phyloP scores from a whole-genome alignment of 257 asterid genomes.

The Schizonepeta tenuifolia region DNA sequence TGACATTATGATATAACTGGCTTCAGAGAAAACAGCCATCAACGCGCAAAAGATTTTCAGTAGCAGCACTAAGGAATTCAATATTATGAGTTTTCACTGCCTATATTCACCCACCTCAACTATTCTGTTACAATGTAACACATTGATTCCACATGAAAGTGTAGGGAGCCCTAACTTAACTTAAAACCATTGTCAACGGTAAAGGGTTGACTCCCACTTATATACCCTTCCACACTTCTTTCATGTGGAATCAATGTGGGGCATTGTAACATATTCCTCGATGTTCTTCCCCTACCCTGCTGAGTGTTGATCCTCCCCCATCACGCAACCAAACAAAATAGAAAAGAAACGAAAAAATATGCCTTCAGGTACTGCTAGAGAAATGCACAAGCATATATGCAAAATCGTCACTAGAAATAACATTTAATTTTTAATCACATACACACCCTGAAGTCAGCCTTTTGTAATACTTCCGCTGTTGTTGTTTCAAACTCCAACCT shows the following conservation, averaged over 20 bases:
- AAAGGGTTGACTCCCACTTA: no score
- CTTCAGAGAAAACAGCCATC: neutral
- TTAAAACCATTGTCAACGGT: no score
- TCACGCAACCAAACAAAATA: neutral
- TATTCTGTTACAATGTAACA: no score
- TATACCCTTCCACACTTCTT: no score
- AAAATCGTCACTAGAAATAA: constrained; percentile 4
- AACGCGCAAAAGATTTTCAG: neutral
- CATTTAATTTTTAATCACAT: constrained; percentile 3
- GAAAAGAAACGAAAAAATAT: neutral
- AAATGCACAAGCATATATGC: constrained; percentile 11
- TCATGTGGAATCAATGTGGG: no score
- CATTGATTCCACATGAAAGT: no score
- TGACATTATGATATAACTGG: neutral
- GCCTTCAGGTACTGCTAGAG: neutral
- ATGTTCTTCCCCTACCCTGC: neutral
- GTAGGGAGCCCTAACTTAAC: no score
- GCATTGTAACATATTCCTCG: no score
- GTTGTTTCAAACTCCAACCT: constrained; percentile 76
- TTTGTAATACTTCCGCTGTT: constrained; percentile 71
- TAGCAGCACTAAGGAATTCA: constrained; percentile 1
- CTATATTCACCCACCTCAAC: neutral
- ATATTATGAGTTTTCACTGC: neutral
- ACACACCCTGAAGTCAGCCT: constrained; percentile 99
- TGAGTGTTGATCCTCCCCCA: neutral